phyloP scores from a whole-genome alignment of 164 flowering plant species.

The Vitis riparia region DNA sequence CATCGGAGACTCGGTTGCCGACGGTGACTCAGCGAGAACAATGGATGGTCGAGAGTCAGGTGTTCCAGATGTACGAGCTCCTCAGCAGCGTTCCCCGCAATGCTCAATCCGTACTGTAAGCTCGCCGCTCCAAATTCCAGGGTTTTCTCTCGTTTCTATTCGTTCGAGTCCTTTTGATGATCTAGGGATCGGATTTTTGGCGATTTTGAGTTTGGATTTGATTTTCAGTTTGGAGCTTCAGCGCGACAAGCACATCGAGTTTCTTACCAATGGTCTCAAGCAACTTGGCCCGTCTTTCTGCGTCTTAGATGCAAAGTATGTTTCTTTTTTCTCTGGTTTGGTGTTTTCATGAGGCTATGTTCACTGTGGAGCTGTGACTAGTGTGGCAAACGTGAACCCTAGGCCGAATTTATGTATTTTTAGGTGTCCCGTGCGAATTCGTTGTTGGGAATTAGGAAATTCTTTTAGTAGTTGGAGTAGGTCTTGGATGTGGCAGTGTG shows the following conservation, averaged over 20 bases:
- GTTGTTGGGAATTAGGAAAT: too few relatives aligned
- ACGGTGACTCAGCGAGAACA: conserved; percentile 55
- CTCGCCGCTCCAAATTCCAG: conserved; percentile 2
- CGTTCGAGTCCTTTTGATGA: too few relatives aligned
- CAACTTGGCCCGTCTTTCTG: conserved; percentile 59
- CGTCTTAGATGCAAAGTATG: conserved; percentile 78
- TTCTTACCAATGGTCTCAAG: conserved; percentile 49
- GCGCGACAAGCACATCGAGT: conserved; percentile 66
- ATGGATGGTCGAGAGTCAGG: conserved; percentile 36
- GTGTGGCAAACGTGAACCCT: too few relatives aligned
- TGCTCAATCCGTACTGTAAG: conserved; percentile 38
- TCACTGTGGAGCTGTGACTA: not conserved
- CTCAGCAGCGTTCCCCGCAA: conserved; percentile 27
- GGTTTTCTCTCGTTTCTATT: not conserved
- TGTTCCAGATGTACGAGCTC: conserved; percentile 33
- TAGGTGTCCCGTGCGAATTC: too few relatives aligned
- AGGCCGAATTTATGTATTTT: too few relatives aligned
- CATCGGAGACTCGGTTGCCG: not conserved
- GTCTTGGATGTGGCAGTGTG: too few relatives aligned
- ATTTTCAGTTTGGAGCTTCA: conserved; percentile 60
- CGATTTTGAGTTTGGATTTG: not conserved
- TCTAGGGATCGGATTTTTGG: not conserved
- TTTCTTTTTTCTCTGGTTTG: conserved; percentile 1
- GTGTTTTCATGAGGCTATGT: not conserved
- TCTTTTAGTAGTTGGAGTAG: too few relatives aligned